Base-by-base conservation (phyloP, 1,284 basidiomycete genomes). In the Moniliella sp. region DNA sequence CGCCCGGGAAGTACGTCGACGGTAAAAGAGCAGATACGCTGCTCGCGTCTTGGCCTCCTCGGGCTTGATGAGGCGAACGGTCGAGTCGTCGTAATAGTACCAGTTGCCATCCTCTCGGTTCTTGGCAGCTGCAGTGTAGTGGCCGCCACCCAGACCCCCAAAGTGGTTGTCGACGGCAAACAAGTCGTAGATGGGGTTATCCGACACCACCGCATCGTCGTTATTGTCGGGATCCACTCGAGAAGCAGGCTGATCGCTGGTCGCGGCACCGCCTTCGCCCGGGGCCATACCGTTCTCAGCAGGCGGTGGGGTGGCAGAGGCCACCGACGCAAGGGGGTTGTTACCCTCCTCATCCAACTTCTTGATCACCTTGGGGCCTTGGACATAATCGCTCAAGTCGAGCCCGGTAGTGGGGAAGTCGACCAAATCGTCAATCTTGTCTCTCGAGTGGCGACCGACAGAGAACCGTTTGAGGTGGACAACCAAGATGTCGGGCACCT, bases 401-500 rank as follows among this genome's bases (percentile, higher is more conserved):
- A 99, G 67, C 1, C 76, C 81, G 40, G 82, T 71, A 16, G 83
- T 65, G 0, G 91, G 91, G 67, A 97, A 99, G 51, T 91, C 81
- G 35, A 97, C 76, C 42, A 84, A 72, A 13, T 75, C 70, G 60
- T 91, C 83, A 42, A 91, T 80, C 68, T 97, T 97, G 66, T 93
- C 83, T 69, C 61, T 48, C 25, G 59, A 42, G 15, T 43, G 18
- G 15, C 54, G 43, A 2, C 56, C 56, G 4, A 46, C 47, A 25
- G 46, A 48, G 67, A 99, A 99, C 21, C 91, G 76, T 66, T 99
- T 99, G 37, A 99, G 69, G 59, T 94, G 91, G 16, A 99, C 86
- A 33, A 93, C 91, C 3, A 99, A 71, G 29, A 97, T 73, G 61
- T 99, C 91, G 1, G 91, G 91, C 4, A 76, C 77, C 61, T 83